Conservation (phyloP, 225 moss, liverwort and hornwort species). For the Asterella californica region DNA sequence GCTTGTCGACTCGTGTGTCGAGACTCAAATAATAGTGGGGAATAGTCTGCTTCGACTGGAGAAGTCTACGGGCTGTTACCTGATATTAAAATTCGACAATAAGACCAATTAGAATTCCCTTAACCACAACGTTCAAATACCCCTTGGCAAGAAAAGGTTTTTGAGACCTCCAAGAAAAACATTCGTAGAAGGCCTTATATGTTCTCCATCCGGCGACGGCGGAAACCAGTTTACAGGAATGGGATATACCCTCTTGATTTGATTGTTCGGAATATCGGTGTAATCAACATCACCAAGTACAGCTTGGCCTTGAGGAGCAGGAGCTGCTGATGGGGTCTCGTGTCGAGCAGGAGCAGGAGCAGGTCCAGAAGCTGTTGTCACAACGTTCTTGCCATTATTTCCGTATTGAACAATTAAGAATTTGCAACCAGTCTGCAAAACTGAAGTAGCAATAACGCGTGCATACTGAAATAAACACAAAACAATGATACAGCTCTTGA, state of each 20-base stretch:
- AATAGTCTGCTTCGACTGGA: conserved; percentile 88
- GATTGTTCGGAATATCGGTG: conserved; percentile 67
- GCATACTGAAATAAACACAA: neutral
- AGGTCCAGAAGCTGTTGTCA: conserved; percentile 61
- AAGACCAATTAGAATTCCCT: neutral
- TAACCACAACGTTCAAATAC: neutral
- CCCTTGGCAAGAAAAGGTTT: too few species aligned
- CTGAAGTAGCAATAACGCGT: neutral
- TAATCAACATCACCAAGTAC: conserved; percentile 59
- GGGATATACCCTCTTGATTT: conserved; percentile 65
- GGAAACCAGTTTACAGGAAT: neutral
- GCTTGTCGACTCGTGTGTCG: conserved; percentile 86
- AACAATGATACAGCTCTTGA: neutral
- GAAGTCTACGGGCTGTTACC: conserved; percentile 73
- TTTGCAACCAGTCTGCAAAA: neutral
- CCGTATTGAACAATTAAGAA: neutral
- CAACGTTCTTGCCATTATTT: neutral
- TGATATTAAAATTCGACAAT: conserved; percentile 28
- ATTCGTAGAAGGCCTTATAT: neutral
- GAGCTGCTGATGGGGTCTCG: conserved; percentile 37
- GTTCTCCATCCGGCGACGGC: neutral
- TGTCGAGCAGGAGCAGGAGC: conserved; percentile 48
- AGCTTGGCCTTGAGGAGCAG: conserved; percentile 37
- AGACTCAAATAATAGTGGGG: conserved; percentile 93
- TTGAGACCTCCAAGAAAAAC: too few species aligned